Percentiles rank a stretch among this genome's conserved stretches.
Evolutionary conservation across 1,139 yeast genomes (phyloP).

Genomic region (Nakaseomyces uthaithaninus): DNA sequence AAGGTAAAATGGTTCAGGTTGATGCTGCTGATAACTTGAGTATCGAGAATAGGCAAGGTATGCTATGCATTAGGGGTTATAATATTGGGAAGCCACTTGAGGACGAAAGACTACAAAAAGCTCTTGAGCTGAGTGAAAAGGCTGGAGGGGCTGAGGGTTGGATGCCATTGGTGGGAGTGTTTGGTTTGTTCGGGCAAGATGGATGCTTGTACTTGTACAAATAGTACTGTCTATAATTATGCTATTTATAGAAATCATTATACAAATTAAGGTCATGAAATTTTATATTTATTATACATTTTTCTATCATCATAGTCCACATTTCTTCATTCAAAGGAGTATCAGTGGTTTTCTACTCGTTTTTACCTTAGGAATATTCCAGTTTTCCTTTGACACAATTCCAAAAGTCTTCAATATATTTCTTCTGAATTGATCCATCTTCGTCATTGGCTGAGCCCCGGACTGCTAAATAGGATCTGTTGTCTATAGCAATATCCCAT

Average conservation of each 20-base stretch:
- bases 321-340: background rate
- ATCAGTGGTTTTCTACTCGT: background rate
- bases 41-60: slow-evolving; percentile 40
- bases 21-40: slow-evolving; percentile 32
- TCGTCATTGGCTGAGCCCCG: slow-evolving; percentile 36
- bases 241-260: slow-evolving; percentile 8
- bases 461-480: slow-evolving; percentile 45
- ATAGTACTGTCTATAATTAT: slow-evolving; percentile 1
- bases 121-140: slow-evolving; percentile 29
- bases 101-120: slow-evolving; percentile 25
- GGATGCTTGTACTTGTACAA: slow-evolving; percentile 50
- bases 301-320: background rate
- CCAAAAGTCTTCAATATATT: slow-evolving; percentile 45
- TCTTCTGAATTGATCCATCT: slow-evolving; percentile 34
- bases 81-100: slow-evolving; percentile 48
- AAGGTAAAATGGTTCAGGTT: slow-evolving; percentile 38
- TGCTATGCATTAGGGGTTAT: slow-evolving; percentile 54
- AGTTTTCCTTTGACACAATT: slow-evolving; percentile 39
- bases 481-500: slow-evolving; percentile 43
- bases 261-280: slow-evolving; percentile 5
- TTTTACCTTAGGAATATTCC: slow-evolving; percentile 28
- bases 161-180: slow-evolving; percentile 44
- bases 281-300: background rate
- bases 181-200: slow-evolving; percentile 60
- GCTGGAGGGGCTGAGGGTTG: slow-evolving; percentile 50